These are phyloP conservation scores for Amaranthus palmeri DNA, from an alignment of 148 eudicot genomes.

Conservation along the genomic window DNA sequence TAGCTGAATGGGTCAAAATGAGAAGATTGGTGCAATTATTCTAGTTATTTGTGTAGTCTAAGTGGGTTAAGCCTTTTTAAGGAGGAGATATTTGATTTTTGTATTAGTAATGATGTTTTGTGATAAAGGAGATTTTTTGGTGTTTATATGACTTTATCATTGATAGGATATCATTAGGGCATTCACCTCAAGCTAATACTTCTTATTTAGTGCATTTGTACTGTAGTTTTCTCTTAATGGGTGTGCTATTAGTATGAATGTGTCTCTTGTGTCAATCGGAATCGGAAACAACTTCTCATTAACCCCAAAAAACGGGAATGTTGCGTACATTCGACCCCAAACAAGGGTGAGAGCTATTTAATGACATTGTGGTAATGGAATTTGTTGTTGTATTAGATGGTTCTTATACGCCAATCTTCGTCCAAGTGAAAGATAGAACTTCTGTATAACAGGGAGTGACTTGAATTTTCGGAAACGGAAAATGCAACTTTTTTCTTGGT, in stretches of 20 bases:
- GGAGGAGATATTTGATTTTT: not conserved
- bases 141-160: not conserved
- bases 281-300: too few relatives aligned
- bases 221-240: not conserved
- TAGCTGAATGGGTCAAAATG: too few relatives aligned
- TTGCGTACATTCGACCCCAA: too few relatives aligned
- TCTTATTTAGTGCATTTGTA: not conserved
- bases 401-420: too few relatives aligned
- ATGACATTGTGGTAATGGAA: too few relatives aligned
- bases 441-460: not conserved
- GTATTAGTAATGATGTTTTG: not conserved
- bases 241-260: not conserved
- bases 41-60: not conserved
- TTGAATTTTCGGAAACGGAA: not conserved
- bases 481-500: not conserved
- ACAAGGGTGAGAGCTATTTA: too few relatives aligned
- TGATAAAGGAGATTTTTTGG: not conserved
- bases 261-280: too few relatives aligned
- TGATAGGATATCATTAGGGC: not conserved
- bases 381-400: too few relatives aligned
- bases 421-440: not conserved
- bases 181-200: not conserved
- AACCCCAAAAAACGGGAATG: too few relatives aligned
- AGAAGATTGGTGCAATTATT: too few relatives aligned
- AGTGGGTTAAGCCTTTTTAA: not conserved